These are phyloP conservation scores for Delonix regia DNA, from an alignment of 306 rosid genomes.

Conservation along the genomic window DNA sequence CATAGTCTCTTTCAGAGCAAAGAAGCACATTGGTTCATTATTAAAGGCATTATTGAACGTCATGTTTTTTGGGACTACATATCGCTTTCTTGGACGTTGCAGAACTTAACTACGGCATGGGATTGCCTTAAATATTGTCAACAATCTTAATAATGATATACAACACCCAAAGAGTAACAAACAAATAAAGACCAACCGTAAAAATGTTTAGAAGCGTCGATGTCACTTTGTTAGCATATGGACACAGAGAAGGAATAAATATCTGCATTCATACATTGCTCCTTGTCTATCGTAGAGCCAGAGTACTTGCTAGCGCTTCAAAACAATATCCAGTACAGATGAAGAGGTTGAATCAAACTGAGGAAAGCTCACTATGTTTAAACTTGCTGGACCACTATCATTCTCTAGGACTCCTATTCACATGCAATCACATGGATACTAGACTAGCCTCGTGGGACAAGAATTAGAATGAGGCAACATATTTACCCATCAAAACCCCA, in stretches of 20 bases:
- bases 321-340: background rate
- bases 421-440: conserved; percentile 31
- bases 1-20: conserved; percentile 38
- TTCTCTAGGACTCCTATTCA: conserved; percentile 29
- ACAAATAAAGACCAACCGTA: background rate
- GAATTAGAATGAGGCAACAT: conserved; percentile 1
- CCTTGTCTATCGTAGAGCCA: background rate
- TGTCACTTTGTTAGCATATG: background rate
- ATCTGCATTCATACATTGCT: background rate
- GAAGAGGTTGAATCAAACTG: conserved; percentile 7
- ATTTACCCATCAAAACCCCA: background rate
- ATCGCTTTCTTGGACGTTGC: conserved; percentile 35
- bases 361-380: too few relatives aligned
- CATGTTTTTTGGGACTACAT: conserved; percentile 32
- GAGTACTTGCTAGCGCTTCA: background rate
- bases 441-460: conserved; percentile 12
- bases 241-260: conserved; percentile 17
- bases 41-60: conserved; percentile 29
- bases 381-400: conserved; percentile 36
- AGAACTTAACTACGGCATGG: conserved; percentile 30
- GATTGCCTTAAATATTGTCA: conserved; percentile 31
- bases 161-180: conserved; percentile 8
- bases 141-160: conserved; percentile 29
- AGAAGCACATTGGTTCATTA: conserved; percentile 7
- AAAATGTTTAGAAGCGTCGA: background rate